Base-by-base conservation (phyloP, 352 stramenopile genomes). In the Pythium folliculosum region DNA sequence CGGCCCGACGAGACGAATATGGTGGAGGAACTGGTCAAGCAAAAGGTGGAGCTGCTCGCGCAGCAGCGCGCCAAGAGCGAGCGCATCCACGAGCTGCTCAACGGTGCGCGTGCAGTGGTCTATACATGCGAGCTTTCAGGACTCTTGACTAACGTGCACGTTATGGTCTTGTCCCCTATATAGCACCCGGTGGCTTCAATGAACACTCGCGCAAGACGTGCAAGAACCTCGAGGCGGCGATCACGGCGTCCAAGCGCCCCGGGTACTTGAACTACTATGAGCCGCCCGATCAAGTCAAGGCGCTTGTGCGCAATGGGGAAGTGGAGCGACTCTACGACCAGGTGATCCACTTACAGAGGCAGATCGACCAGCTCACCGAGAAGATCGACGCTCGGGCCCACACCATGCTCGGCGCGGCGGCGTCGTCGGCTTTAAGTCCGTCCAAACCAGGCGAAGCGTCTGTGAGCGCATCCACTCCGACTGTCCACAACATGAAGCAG, bases 211-310 rank as follows among this genome's bases (percentile, higher is more conserved):
- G 77, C 32, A 92, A 90, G 70, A 90, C 83, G 27, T 81, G 80
- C 69, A 93, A 93, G 76, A 92, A 93, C 71, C 70, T 94, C 38
- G 82, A 94, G 51, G 86, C 78, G 8, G 86, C 83, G 22, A 90
- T 94, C 69, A 83, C 80, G 12, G 80, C 82, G 1, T 92, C 82
- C 61, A 90, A 91, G 65, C 79, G 70, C 1, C 86, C 86, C 3
- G 86, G 83, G 14, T 92, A 91, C 60, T 92, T 94, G 55, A 49
- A 60, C 5, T 92, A 94, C 68, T 91, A 86, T 35, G 82, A 94
- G 60, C 65, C 80, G 14, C 84, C 83, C 0, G 83, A 91, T 16
- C 70, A 90, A 17, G 61, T 78, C 44, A 87, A 90, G 51, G 73
- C 69, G 23, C 56, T 80, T 22, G 60, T 91, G 30, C 75, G 79